Base-by-base conservation (phyloP, 805 yeast species). In the Cephaloascus fragrans region DNA sequence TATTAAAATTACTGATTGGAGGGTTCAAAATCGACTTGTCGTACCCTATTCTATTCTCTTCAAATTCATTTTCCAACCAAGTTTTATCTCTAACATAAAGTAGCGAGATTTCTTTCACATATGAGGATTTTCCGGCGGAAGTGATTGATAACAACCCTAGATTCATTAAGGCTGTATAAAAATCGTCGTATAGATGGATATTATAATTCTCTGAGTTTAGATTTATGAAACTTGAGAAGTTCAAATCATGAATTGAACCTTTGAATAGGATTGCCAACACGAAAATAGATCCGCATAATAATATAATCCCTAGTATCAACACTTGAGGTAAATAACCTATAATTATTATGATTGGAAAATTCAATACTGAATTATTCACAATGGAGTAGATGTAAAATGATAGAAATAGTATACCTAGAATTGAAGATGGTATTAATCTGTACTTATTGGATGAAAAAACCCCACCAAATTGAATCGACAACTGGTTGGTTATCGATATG, bases 261-360 rank as follows among this genome's bases (percentile, higher is more conserved):
- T 79, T 77, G n/a, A 76, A 68, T 4, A 80, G 36, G 1, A 77
- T 67, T 0, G 95, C 89, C 34, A 78, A 44, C 0, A 62, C 47
- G 48, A 80, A 82, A 3, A 83, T 73, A 0, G 54, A 36, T 0
- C 68, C 49, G 42, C 93, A 81, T 14, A 80, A 48, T 1, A 59
- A 12, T 4, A 78, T 72, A 15, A 82, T 67, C 3, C 51, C 41
- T 3, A 77, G 45, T 1, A 80, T 73, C 31, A 78, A 53, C 16
- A 83, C 53, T 49, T 84, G 89, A 1, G 95, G 94, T 12, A 75
- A 54, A 45, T 77, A 76, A 2, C 87, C 81, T 42, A 77, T 52
- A 12, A 75, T 55, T 19, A 80, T 71, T 3, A 73, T 67, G 5
- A 67, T 53, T 14, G 88, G 90, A 47, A 81, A 67, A 34, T 61